Evolutionary conservation across 371 early-diverging fungal genomes (phyloP).

Genomic region (Phascolomyces articulosus): DNA sequence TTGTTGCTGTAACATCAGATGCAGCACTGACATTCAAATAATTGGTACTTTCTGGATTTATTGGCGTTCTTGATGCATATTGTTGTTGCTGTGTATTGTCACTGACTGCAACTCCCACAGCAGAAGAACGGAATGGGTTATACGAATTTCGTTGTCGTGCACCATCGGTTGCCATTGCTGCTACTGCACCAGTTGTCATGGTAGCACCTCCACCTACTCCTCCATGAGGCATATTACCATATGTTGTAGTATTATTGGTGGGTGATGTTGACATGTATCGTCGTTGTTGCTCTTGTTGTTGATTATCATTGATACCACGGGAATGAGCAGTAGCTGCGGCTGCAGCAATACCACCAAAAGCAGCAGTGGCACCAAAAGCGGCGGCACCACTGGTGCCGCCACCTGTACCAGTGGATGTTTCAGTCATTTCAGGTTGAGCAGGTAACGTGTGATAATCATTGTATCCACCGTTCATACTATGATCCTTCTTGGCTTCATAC

Average conservation of each 20-base stretch:
- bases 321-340: constrained; percentile 5
- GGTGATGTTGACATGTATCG: not conserved
- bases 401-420: not conserved
- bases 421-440: constrained; percentile 13
- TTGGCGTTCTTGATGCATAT: constrained; percentile 11
- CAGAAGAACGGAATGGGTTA: constrained; percentile 39
- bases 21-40: not conserved
- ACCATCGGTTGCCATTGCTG: not conserved
- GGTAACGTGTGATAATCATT: not conserved
- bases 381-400: not conserved
- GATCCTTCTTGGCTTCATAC: not conserved
- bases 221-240: not conserved
- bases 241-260: not conserved
- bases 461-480: not conserved
- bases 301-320: not conserved
- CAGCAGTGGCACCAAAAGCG: not conserved
- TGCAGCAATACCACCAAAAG: constrained; percentile 31
- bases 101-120: constrained; percentile 28
- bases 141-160: constrained; percentile 19
- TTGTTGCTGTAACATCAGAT: not conserved
- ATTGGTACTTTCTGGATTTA: not conserved
- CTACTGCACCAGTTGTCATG: not conserved
- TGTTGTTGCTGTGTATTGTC: constrained; percentile 12
- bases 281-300: constrained; percentile 8
- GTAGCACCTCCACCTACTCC: not conserved